Percentiles rank a stretch among this genome's conserved stretches.
These are phyloP conservation scores for Hanseniaspora lachancei DNA, from an alignment of 805 yeast genomes.

Conservation along the genomic window DNA sequence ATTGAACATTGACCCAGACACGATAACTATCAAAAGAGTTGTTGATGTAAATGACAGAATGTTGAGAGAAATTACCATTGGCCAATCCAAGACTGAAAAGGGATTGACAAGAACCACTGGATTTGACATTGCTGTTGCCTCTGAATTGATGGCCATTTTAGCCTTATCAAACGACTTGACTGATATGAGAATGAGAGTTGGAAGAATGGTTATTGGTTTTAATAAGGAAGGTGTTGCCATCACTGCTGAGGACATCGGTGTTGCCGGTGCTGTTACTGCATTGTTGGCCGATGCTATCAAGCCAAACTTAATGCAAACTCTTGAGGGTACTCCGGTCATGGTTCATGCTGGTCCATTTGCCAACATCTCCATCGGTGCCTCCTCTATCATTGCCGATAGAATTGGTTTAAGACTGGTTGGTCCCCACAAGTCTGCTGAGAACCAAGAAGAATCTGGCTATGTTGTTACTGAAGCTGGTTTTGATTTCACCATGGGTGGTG, in stretches of 20 bases:
- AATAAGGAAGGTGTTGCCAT: conserved; percentile 63
- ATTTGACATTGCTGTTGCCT: conserved; percentile 91
- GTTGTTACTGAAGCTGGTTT: conserved; percentile 97
- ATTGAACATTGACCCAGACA: conserved; percentile 75
- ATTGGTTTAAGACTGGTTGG: conserved; percentile 86
- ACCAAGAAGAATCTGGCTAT: conserved; percentile 45
- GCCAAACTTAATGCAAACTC: conserved; percentile 92
- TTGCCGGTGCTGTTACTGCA: conserved; percentile 93
- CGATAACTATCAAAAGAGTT: conserved; percentile 85
- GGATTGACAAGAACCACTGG: conserved; percentile 78
- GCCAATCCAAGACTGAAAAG: conserved; percentile 87
- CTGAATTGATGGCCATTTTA: conserved; percentile 90
- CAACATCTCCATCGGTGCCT: conserved; percentile 92
- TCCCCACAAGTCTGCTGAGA: conserved; percentile 31
- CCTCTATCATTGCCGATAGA: conserved; percentile 84
- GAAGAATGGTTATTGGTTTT: conserved; percentile 79
- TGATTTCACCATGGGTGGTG: conserved; percentile 99
- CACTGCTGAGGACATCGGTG: conserved; percentile 88
- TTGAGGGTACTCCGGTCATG: conserved; percentile 94
- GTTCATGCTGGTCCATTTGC: conserved; percentile 99
- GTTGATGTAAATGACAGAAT: conserved; percentile 90
- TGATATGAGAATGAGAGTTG: conserved; percentile 80
- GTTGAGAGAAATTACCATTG: conserved; percentile 77
- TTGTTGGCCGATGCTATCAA: conserved; percentile 89
- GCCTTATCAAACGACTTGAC: conserved; percentile 66